Base-by-base conservation (phyloP, 106 monocot species). In the Apostasia ramifera region DNA sequence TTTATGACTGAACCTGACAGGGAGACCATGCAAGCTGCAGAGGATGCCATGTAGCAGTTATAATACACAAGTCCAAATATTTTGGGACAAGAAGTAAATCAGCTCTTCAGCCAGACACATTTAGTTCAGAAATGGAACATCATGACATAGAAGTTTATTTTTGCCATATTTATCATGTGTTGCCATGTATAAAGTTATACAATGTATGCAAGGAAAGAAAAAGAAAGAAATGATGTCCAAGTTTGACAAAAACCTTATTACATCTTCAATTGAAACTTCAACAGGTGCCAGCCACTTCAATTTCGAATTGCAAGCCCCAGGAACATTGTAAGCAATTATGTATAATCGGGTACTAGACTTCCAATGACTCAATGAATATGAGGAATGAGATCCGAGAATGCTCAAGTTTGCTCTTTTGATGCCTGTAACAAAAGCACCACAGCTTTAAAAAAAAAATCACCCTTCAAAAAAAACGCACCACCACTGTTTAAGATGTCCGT, bases 251-350 rank as follows among this genome's bases (percentile, higher is more conserved):
- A 57, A 57, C 57, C 57, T 57, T 15, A 37, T 57, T 6, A 57
- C 14, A 57, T 57, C 57, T 57, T 57, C 26, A 57, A 57, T 57
- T 5, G 57, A 37, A 57, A 57, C 39, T 57, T 57, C 57, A 15
- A 6, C 5, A 38, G 37, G 7, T 57, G 57, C 26, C 26, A 26
- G 26, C 26, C 26, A 26, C 26, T 26, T 26, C 26, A 26, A 26
- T 26, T 26, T 26, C 26, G 26, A 26, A 26, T 26, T 26, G 26
- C 26, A 57, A 37, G 57, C 15, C 37, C 14, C 57, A 57, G 57
- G 57, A 37, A 26, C 37, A 37, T 57, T 57, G 57, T 57, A 57
- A 38, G 6, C 39, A 15, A 57, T 57, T 38, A 57, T 57, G 39
- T 26, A 57, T 8, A 57, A 38, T 57, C 14, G 26, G 15, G 57